Conservation (phyloP, 371 early-diverging fungal species). For the Cokeromyces recurvatus region DNA sequence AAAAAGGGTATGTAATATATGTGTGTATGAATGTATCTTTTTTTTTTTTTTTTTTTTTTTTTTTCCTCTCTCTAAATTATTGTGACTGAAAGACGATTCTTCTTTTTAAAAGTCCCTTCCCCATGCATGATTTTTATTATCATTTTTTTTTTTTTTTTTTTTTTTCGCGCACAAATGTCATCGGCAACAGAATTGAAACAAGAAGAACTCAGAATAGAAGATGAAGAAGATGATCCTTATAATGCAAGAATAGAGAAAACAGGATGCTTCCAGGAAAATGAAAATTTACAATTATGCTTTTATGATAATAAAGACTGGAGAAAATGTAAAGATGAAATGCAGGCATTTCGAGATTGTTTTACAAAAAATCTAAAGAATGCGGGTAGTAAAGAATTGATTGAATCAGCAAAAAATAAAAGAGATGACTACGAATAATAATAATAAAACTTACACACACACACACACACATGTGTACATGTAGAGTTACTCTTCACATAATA, state of each 20-base stretch:
- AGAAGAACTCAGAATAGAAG: neutral
- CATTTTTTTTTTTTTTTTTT: too few relatives aligned
- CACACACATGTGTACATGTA: too few relatives aligned
- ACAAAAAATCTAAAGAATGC: constrained; percentile 49
- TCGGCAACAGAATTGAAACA: too few relatives aligned
- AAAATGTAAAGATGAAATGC: constrained; percentile 67
- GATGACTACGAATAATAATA: neutral
- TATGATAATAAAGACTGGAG: constrained; percentile 79
- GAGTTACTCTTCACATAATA: constrained; percentile 30
- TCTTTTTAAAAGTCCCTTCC: too few relatives aligned
- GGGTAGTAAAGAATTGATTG: constrained; percentile 35
- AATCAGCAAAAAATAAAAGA: constrained; percentile 15
- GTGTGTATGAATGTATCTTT: too few relatives aligned
- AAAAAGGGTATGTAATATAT: too few relatives aligned
- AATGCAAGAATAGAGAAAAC: constrained; percentile 58
- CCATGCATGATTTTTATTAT: too few relatives aligned
- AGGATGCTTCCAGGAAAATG: constrained; percentile 73
- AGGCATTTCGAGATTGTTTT: constrained; percentile 68
- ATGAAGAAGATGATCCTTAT: constrained; percentile 62
- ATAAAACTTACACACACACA: too few relatives aligned
- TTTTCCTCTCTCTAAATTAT: too few relatives aligned
- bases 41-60: too few relatives aligned
- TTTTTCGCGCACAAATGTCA: too few relatives aligned
- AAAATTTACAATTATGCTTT: constrained; percentile 71
- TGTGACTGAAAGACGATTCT: too few relatives aligned